Evolutionary conservation across 441 rosid species (phyloP).

Genomic region (Hypseocharis bilobata): DNA sequence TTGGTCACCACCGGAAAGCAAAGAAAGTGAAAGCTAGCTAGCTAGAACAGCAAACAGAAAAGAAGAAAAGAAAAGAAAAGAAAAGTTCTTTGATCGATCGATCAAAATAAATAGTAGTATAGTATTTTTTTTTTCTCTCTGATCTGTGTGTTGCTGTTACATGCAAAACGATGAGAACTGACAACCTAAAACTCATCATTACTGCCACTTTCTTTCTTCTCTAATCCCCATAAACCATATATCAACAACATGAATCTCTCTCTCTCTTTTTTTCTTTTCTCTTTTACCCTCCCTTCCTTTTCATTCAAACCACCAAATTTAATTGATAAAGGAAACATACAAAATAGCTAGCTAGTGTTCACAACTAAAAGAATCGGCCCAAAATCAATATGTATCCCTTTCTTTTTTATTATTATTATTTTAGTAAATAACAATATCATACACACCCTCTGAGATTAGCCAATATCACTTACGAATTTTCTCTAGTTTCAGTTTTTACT

Average conservation of each 20-base stretch:
- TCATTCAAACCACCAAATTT: background rate
- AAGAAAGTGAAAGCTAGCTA: constrained; percentile 27
- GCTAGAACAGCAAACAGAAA: background rate
- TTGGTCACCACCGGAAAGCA: constrained; percentile 18
- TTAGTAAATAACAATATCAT: too few relatives aligned
- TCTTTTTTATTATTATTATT: too few relatives aligned
- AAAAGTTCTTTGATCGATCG: background rate
- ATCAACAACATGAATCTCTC: background rate
- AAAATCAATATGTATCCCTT: too few relatives aligned
- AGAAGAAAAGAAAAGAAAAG: constrained; percentile 8
- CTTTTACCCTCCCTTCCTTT: background rate
- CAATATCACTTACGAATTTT: too few relatives aligned
- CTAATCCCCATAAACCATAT: constrained; percentile 27
- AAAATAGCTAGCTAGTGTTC: too few relatives aligned
- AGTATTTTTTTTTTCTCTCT: too few relatives aligned
- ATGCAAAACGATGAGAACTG: constrained; percentile 22
- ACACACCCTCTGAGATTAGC: too few relatives aligned
- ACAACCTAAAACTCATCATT: constrained; percentile 18
- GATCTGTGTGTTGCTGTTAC: too few relatives aligned
- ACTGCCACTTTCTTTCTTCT: constrained; percentile 21
- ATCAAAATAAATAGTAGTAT: too few relatives aligned
- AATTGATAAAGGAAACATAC: too few relatives aligned
- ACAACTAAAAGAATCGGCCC: too few relatives aligned
- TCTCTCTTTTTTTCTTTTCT: background rate
- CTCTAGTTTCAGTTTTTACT: too few relatives aligned